phyloP scores from a whole-genome alignment of 2,329 filamentous ascomycete species.

The Thermoascus crustaceus region DNA sequence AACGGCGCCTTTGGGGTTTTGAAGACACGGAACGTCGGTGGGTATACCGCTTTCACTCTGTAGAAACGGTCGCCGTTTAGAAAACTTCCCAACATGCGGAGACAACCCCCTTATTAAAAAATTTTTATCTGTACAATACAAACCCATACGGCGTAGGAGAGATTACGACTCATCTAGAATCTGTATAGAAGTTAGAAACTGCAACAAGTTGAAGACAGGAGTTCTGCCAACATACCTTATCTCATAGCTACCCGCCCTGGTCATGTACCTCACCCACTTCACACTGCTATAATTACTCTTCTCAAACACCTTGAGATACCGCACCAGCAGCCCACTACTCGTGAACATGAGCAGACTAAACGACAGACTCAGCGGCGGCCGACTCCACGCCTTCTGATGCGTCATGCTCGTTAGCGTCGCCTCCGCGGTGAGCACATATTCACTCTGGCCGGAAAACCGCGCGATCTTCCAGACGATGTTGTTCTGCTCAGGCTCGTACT shows the following conservation, averaged over 20 bases:
- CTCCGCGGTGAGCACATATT: constrained; percentile 91
- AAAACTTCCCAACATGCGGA: too few species aligned
- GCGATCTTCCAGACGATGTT: constrained; percentile 99
- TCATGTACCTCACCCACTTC: constrained; percentile 99
- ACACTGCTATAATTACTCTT: constrained; percentile 98
- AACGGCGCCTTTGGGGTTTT: too few species aligned
- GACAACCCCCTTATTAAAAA: too few species aligned
- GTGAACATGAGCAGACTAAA: constrained; percentile 98
- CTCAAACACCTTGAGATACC: constrained; percentile 97
- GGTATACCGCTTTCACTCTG: too few species aligned
- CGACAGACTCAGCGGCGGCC: constrained; percentile 82
- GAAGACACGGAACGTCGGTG: too few species aligned
- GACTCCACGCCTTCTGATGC: constrained; percentile 92
- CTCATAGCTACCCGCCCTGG: constrained; percentile 92
- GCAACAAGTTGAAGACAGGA: background rate
- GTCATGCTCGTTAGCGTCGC: constrained; percentile 94
- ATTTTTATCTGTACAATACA: too few species aligned
- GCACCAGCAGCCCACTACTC: constrained; percentile 79
- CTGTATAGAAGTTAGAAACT: background rate
- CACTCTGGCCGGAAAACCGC: constrained; percentile 94
- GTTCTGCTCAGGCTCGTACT: constrained; percentile 97
- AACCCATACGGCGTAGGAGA: too few species aligned
- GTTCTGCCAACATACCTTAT: constrained; percentile 57
- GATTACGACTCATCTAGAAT: constrained; percentile 2
- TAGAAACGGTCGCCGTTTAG: too few species aligned